Evolutionary conservation across 1,284 basidiomycete genomes (phyloP).

Genomic region (Butyriboletus appendiculatus): DNA sequence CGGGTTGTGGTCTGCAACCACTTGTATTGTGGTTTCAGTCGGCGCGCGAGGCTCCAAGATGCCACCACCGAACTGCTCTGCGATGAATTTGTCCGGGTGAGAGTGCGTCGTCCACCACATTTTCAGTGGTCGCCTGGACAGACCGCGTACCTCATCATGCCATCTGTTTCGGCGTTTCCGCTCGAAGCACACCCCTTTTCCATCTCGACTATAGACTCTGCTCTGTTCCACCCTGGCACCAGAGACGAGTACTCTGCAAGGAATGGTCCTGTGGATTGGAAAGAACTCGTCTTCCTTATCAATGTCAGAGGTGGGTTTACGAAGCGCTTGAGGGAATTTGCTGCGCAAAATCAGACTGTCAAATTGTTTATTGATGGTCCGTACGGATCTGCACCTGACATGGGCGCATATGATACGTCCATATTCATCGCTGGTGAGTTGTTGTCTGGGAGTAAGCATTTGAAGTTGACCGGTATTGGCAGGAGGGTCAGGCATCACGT

Average conservation of each 20-base stretch:
- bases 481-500: constrained; percentile 47
- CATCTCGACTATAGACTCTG: constrained; percentile 46
- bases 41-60: constrained; percentile 20
- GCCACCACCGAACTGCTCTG: constrained; percentile 27
- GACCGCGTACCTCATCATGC: constrained; percentile 48
- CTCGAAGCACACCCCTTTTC: constrained; percentile 60
- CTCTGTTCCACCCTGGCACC: constrained; percentile 6
- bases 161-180: constrained; percentile 42
- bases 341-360: constrained; percentile 24
- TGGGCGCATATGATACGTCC: constrained; percentile 37
- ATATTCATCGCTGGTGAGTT: constrained; percentile 41
- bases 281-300: constrained; percentile 53
- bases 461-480: background rate
- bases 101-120: constrained; percentile 24
- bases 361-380: constrained; percentile 46
- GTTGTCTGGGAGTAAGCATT: background rate
- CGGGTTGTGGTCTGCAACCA: constrained; percentile 55
- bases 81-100: constrained; percentile 28
- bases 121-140: constrained; percentile 48
- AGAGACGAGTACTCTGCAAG: background rate
- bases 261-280: constrained; percentile 24
- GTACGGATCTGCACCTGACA: constrained; percentile 40
- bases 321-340: constrained; percentile 33
- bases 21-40: constrained; percentile 26
- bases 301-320: constrained; percentile 49